These are phyloP conservation scores for Clarireedia homoeocarpa DNA, from an alignment of 2,329 filamentous ascomycete genomes.

Conservation along the genomic window DNA sequence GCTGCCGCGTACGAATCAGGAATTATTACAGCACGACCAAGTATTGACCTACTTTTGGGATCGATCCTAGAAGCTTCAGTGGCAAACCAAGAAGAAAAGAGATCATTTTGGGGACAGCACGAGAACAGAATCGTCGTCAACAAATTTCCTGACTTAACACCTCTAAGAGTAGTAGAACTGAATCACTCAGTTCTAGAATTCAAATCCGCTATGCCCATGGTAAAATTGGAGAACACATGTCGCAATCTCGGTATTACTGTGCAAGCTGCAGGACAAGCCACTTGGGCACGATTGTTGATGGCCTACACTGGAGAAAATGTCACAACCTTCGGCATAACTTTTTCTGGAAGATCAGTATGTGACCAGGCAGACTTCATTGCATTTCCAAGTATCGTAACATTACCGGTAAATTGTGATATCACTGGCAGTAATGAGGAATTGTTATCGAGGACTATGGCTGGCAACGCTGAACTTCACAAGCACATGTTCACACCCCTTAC, in stretches of 20 bases:
- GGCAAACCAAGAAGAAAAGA: conserved; percentile 28
- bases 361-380: conserved; percentile 50
- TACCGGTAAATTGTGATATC: conserved; percentile 62
- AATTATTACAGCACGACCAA: conserved; percentile 17
- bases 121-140: conserved; percentile 49
- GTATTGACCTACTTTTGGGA: conserved; percentile 36
- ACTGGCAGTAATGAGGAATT: conserved; percentile 46
- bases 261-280: conserved; percentile 66
- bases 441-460: conserved; percentile 54
- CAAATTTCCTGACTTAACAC: conserved; percentile 70
- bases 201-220: conserved; percentile 33
- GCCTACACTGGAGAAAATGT: conserved; percentile 67
- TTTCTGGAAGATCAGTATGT: conserved; percentile 62
- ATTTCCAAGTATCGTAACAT: conserved; percentile 76
- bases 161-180: conserved; percentile 39
- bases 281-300: conserved; percentile 69
- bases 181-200: conserved; percentile 31
- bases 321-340: conserved; percentile 71
- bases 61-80: conserved; percentile 35
- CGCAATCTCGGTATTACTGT: conserved; percentile 56
- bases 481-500: conserved; percentile 65
- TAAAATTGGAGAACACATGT: conserved; percentile 48
- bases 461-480: conserved; percentile 56
- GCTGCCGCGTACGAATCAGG: conserved; percentile 31
- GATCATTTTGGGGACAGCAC: conserved; percentile 56